Evolutionary conservation across 345 rosid species (phyloP).

Genomic region (Pelargonium nanum): DNA sequence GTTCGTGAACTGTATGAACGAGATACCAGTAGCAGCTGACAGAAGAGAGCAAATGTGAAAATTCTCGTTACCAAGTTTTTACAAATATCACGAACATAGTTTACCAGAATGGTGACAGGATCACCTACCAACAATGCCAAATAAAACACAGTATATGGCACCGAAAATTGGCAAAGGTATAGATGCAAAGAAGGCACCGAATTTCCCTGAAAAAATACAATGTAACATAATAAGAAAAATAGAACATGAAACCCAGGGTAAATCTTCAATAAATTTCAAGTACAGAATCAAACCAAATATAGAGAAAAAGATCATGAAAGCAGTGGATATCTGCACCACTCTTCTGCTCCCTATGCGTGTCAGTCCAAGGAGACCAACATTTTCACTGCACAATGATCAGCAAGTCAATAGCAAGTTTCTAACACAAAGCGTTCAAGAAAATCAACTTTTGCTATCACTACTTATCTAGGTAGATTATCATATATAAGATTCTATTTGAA

Average conservation of each 20-base stretch:
- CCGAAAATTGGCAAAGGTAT: slow-evolving; percentile 90
- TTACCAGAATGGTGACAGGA: not conserved
- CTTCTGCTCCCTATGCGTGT: slow-evolving; percentile 92
- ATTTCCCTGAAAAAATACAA: slow-evolving; percentile 50
- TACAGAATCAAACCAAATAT: slow-evolving; percentile 66
- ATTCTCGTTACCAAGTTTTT: not conserved
- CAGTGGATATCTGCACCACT: slow-evolving; percentile 87
- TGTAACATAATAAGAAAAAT: not conserved
- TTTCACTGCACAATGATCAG: slow-evolving; percentile 58
- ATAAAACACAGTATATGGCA: slow-evolving; percentile 75
- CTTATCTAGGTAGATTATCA: no score
- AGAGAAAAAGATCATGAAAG: slow-evolving; percentile 94
- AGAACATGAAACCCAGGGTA: not conserved
- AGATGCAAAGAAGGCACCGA: slow-evolving; percentile 95
- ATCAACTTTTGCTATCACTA: no score
- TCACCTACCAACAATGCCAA: slow-evolving; percentile 85
- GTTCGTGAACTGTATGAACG: slow-evolving; percentile 79
- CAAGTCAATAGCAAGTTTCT: not conserved
- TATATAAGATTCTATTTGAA: no score
- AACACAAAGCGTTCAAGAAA: no score
- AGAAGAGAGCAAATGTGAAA: not conserved
- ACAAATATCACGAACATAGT: not conserved
- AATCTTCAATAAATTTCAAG: not conserved
- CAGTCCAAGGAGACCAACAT: slow-evolving; percentile 86
- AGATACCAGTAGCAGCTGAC: slow-evolving; percentile 75